These are phyloP conservation scores for Aspergillus floridensis DNA, from an alignment of 2,329 filamentous ascomycete species.

Conservation along the genomic window DNA sequence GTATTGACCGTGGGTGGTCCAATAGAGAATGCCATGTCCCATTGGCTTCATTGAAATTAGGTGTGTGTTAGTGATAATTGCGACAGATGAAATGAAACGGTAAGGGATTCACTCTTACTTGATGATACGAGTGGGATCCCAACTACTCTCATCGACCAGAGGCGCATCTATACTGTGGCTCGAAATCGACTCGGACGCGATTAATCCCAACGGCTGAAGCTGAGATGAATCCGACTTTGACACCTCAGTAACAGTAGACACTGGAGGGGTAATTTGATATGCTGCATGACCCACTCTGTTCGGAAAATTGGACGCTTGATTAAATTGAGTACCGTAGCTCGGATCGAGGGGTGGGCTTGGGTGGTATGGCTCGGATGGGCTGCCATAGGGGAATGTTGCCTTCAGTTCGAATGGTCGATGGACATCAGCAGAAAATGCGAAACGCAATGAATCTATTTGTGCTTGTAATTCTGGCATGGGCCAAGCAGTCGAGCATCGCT, in stretches of 20 bases:
- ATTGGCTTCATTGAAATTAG: conserved; percentile 62
- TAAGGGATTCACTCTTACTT: conserved; percentile 62
- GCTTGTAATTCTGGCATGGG: conserved; percentile 86
- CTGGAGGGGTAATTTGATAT: conserved; percentile 77
- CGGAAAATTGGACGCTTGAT: conserved; percentile 46
- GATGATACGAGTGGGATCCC: conserved; percentile 87
- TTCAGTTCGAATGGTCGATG: conserved; percentile 86
- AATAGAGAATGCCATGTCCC: conserved; percentile 91
- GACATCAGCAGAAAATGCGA: conserved; percentile 85
- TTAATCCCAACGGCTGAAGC: conserved; percentile 59
- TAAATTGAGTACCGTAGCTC: conserved; percentile 51
- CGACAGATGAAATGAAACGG: neutral
- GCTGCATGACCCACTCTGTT: conserved; percentile 50
- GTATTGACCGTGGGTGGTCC: conserved; percentile 47
- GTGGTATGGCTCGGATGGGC: conserved; percentile 64
- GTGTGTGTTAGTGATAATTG: neutral
- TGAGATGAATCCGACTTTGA: conserved; percentile 73
- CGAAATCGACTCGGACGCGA: conserved; percentile 35
- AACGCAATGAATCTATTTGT: conserved; percentile 82
- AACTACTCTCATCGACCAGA: conserved; percentile 66
- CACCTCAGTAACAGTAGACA: conserved; percentile 69
- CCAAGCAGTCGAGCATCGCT: conserved; percentile 78
- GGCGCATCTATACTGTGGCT: conserved; percentile 51
- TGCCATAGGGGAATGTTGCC: conserved; percentile 80
- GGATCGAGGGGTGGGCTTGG: conserved; percentile 59